Base-by-base conservation (phyloP, 345 rosid species). In the Dipteronia dyeriana region DNA sequence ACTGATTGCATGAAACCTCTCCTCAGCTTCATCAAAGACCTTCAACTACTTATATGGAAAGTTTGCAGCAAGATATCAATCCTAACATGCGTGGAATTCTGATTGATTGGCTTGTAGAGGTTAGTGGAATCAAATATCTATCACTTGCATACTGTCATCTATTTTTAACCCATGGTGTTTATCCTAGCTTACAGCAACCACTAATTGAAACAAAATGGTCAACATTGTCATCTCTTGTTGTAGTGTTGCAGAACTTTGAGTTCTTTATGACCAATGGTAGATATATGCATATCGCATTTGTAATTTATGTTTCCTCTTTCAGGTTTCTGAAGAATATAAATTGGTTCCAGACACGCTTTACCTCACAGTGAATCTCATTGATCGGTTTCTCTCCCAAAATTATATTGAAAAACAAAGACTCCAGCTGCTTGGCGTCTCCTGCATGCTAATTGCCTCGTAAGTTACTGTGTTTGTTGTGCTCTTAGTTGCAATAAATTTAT, bases 371-470 rank as follows among this genome's bases (percentile, higher is more conserved):
- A 92, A 89, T 85, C 94, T 95, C 80, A 88, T 93, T 54, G 99
- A 95, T 82, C 88, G 97, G 53, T 92, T 89, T 87, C 91, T 95
- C 68, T 93, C 99, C 22, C 87, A 80, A 62, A 89, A 79, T 79
- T 83, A 66, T 76, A 81, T 95, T 71, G 89, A 87, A 79, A 95
- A 91, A 82, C 98, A 92, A 78, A 87, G 91, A 80, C 98, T 95
- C 68, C 99, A 95, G 84, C 87, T 95, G 73, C 89, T 95, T 74
- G 99, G 99, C 75, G 98, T 91, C 79, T 72, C 97, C 76, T 93
- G 97, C 94, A 90, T 95, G 99, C 89, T 93, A 77, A 92, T 95
- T 83, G 92, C 99, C 79, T 92, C 99, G 99, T 95, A 91, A 92
- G 99, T 84, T 34, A 71, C 59, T 70, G 75, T 45, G 31, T 80